Evolutionary conservation across 257 asterid genomes (phyloP).

Genomic region (Ajuga chamaepitys): DNA sequence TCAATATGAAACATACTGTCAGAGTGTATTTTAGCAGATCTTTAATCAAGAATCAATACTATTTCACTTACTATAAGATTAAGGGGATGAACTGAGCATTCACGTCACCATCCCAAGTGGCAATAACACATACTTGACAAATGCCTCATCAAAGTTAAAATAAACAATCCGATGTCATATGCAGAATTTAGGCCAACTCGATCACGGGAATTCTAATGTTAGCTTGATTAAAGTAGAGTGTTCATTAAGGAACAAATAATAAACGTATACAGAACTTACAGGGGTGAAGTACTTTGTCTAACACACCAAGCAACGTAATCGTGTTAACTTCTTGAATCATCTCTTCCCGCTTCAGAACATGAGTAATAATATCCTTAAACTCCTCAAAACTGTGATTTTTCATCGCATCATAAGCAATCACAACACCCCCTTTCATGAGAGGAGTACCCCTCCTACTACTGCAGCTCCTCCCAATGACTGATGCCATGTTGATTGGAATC

Average conservation of each 20-base stretch:
- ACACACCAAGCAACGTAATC: slow-evolving; percentile 48
- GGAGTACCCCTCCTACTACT: slow-evolving; percentile 15
- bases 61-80: too few species aligned
- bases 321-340: slow-evolving; percentile 40
- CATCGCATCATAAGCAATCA: slow-evolving; percentile 59
- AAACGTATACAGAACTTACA: slow-evolving; percentile 34
- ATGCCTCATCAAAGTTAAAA: too few species aligned
- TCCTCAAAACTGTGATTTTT: slow-evolving; percentile 34
- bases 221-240: not conserved
- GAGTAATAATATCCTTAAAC: slow-evolving; percentile 25
- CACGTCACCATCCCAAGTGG: too few species aligned
- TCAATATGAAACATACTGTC: too few species aligned
- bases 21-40: too few species aligned
- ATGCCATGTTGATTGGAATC: slow-evolving; percentile 25
- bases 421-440: slow-evolving; percentile 35
- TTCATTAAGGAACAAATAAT: not conserved
- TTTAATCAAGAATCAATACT: too few species aligned
- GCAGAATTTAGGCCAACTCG: not conserved
- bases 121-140: too few species aligned
- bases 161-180: too few species aligned
- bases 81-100: too few species aligned
- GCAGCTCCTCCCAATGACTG: slow-evolving; percentile 18
- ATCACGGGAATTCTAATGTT: not conserved
- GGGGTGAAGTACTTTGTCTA: slow-evolving; percentile 55
- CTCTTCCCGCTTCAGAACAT: slow-evolving; percentile 29